A percentile compares a stretch with the other conserved stretches of the same genome.
phyloP scores from a whole-genome alignment of 1,139 yeast genomes.

The Protomyces lactucae-debilis region DNA sequence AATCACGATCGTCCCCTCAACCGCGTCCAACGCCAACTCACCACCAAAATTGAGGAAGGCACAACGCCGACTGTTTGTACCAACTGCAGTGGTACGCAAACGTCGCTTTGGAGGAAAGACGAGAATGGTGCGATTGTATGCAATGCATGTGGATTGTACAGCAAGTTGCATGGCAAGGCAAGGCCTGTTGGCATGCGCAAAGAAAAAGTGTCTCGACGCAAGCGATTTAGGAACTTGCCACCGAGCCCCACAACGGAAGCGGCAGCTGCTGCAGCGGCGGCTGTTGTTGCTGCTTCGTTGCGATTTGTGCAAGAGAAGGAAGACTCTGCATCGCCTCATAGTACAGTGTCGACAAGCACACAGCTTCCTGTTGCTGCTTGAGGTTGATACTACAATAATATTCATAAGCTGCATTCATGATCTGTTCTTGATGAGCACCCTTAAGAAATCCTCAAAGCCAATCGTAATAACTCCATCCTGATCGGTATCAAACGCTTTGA shows the following conservation, averaged over 20 bases:
- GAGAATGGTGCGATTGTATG: conserved; percentile 68
- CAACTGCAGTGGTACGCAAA: conserved; percentile 76
- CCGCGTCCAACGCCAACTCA: conserved; percentile 8
- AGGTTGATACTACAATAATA: too few relatives aligned
- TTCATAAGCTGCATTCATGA: neutral
- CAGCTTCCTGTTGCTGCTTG: neutral
- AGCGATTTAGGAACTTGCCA: conserved; percentile 41
- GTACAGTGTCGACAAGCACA: neutral
- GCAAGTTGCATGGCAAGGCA: conserved; percentile 68
- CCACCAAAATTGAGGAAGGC: conserved; percentile 15
- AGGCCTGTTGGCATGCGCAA: conserved; percentile 74
- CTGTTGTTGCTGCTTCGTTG: neutral
- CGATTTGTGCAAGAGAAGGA: too few relatives aligned
- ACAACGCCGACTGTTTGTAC: conserved; percentile 18
- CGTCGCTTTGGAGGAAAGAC: conserved; percentile 84
- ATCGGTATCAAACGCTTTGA: conserved; percentile 62
- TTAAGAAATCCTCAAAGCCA: conserved; percentile 23
- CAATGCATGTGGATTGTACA: conserved; percentile 83
- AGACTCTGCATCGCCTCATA: neutral
- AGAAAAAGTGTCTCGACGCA: conserved; percentile 67
- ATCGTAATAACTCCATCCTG: conserved; percentile 19
- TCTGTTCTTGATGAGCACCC: conserved; percentile 13
- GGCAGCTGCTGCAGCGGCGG: neutral
- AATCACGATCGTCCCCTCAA: conserved; percentile 42
- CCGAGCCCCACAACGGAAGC: neutral